Percentiles rank a stretch among this genome's conserved stretches.
These are phyloP conservation scores for Cryptococcus sp. DNA, from an alignment of 1,284 basidiomycete genomes.

Conservation along the genomic window DNA sequence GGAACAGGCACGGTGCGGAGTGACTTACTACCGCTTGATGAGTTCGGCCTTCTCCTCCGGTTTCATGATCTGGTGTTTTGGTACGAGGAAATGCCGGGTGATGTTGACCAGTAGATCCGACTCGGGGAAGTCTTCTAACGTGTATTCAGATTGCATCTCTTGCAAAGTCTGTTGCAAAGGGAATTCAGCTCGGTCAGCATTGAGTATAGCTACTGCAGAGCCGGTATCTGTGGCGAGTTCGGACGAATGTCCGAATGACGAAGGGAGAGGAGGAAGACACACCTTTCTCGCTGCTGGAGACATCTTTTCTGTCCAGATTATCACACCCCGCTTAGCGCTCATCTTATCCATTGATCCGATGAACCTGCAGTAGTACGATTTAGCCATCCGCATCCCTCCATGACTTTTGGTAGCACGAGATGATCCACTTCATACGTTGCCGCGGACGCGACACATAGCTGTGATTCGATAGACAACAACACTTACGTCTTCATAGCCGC, in stretches of 20 bases:
- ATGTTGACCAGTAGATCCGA: constrained; percentile 97
- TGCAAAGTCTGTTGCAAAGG: constrained; percentile 70
- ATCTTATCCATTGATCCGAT: constrained; percentile 85
- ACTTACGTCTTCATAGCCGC: constrained; percentile 93
- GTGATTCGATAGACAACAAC: too few relatives aligned
- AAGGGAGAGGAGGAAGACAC: constrained; percentile 30
- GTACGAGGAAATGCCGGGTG: constrained; percentile 92
- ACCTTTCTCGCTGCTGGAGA: constrained; percentile 95
- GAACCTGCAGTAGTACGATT: constrained; percentile 60
- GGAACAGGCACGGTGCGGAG: background rate
- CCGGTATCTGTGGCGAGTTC: background rate
- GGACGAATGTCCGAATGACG: background rate
- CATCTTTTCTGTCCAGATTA: constrained; percentile 96
- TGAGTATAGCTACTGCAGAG: background rate
- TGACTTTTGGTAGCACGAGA: background rate
- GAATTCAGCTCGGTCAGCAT: constrained; percentile 3
- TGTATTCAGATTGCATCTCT: constrained; percentile 81
- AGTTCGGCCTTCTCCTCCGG: constrained; percentile 83
- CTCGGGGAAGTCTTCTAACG: constrained; percentile 95
- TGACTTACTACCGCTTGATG: constrained; percentile 86
- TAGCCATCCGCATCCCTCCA: background rate
- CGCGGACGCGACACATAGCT: too few relatives aligned
- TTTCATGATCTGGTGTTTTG: constrained; percentile 85
- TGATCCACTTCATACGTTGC: too few relatives aligned
- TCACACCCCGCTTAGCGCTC: constrained; percentile 84